Evolutionary conservation across 176 grass and related monocot genomes (phyloP), one percentile per base, ranked within the genome.

Genomic region (Chrysopogon serrulatus): DNA sequence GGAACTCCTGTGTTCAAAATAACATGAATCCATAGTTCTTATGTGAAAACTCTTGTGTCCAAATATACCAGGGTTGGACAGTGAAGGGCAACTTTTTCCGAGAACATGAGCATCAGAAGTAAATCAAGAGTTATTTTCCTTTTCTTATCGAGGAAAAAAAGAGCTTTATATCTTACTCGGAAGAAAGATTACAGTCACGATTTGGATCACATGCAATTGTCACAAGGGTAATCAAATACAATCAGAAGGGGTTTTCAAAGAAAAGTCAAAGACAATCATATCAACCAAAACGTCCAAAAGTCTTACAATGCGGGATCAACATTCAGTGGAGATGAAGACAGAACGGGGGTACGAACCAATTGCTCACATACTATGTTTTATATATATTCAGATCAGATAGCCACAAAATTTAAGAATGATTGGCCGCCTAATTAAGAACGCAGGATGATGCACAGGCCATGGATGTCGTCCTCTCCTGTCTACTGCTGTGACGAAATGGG

Each of bases 331-430:
- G 74, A n/a, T 40, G 12, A 56, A 76, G 51, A 77, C 74, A 77
- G 51, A 40, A 16, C 75, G 56, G 56, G 28, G 5, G 35, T 42
- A 77, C 34, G 19, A 42, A 42, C 34, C 75, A 77, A 42, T 41
- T 19, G 19, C 16, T 19, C 53, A 27, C 13, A 21, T 17, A 42
- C 35, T 12, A 62, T 42, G 21, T 56, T 56, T 75, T n/a, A n/a
- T 76, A 76, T 57, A n/a, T n/a, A n/a, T n/a, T n/a, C n/a, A n/a
- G n/a, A n/a, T 76, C 49, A 57, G 32, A 76, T 76, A 39, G 14
- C 33, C 73, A 76, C 73, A 79, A 43, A 57, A 2, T 9, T 47
- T 63, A 19, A 49, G 56, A 66, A 79, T 65, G 61, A 79, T 79
- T 79, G 4, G 61, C 61, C 77, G 61, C 4, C 76, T 30, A 45